Conservation (phyloP, 1,284 basidiomycete genomes). For the Laetiporus sulphureus region DNA sequence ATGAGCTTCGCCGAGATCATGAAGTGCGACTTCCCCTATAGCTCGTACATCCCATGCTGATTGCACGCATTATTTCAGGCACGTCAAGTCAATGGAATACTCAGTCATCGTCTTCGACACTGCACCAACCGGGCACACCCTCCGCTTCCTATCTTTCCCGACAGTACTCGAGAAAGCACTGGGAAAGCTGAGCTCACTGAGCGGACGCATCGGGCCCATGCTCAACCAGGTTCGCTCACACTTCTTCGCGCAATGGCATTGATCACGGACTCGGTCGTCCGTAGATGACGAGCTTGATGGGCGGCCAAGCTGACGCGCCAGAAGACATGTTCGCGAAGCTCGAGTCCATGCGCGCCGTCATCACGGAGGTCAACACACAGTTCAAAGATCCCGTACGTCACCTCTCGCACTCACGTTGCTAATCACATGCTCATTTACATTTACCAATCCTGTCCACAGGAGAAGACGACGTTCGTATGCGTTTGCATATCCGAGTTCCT, state of each 20-base stretch:
- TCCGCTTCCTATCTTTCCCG: conserved; percentile 98
- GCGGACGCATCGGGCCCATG: conserved; percentile 95
- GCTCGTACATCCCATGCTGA: background rate
- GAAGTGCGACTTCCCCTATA: conserved; percentile 63
- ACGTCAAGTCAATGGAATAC: conserved; percentile 99
- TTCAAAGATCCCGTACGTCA: conserved; percentile 92
- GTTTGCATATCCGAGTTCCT: conserved; percentile 99
- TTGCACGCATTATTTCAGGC: conserved; percentile 43
- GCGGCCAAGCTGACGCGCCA: conserved; percentile 78
- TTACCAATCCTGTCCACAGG: too few relatives aligned
- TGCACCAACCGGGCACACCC: conserved; percentile 95
- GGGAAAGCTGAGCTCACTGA: conserved; percentile 88
- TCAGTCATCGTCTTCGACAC: conserved; percentile 99
- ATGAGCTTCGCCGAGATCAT: conserved; percentile 99
- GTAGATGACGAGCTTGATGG: conserved; percentile 93
- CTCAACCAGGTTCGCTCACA: conserved; percentile 66
- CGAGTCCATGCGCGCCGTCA: conserved; percentile 94
- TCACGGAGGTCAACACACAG: conserved; percentile 98
- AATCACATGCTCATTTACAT: conserved; percentile 3
- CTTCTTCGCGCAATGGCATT: background rate
- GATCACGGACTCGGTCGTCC: background rate
- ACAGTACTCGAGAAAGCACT: conserved; percentile 96
- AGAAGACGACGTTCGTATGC: conserved; percentile 97
- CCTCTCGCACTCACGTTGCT: background rate
- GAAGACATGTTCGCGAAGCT: conserved; percentile 99